Conservation (phyloP, 2,329 filamentous ascomycete species). For the Trichoderma citrinoviride region DNA sequence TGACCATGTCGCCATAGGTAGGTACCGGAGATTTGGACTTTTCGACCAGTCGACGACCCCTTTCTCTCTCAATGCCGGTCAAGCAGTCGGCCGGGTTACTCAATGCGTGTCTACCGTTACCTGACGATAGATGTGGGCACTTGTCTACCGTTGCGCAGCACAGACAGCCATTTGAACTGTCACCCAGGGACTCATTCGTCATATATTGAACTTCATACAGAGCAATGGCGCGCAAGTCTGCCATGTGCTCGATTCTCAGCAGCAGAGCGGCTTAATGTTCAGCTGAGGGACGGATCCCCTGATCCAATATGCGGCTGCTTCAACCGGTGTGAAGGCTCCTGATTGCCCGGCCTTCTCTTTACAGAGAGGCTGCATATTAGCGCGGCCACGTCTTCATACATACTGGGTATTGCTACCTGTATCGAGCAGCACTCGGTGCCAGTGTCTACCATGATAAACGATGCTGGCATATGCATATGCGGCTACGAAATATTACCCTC, state of each 20-base stretch:
- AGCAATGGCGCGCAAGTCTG: neutral
- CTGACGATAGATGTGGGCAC: neutral
- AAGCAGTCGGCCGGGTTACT: neutral
- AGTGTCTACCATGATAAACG: no score
- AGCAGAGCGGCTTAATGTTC: neutral
- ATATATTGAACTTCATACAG: no score
- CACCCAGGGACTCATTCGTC: no score
- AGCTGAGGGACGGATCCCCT: neutral
- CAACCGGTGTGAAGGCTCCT: constrained; percentile 4
- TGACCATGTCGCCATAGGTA: neutral
- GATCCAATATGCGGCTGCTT: neutral
- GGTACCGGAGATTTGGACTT: neutral
- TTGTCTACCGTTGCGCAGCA: neutral
- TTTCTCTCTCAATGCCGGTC: neutral
- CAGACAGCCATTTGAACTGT: neutral
- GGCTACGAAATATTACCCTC: no score
- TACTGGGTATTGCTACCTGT: neutral
- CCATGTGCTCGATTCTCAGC: neutral
- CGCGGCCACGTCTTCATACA: constrained; percentile 10
- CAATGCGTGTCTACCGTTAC: neutral
- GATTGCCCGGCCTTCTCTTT: neutral
- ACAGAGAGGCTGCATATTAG: constrained; percentile 3
- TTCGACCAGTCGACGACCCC: neutral
- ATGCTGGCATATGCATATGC: no score
- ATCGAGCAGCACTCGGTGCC: neutral